A percentile compares a stretch with the other conserved stretches of the same genome.
These are phyloP conservation scores for Yamadazyma taylorii DNA, from an alignment of 1,139 yeast species.

Conservation along the genomic window DNA sequence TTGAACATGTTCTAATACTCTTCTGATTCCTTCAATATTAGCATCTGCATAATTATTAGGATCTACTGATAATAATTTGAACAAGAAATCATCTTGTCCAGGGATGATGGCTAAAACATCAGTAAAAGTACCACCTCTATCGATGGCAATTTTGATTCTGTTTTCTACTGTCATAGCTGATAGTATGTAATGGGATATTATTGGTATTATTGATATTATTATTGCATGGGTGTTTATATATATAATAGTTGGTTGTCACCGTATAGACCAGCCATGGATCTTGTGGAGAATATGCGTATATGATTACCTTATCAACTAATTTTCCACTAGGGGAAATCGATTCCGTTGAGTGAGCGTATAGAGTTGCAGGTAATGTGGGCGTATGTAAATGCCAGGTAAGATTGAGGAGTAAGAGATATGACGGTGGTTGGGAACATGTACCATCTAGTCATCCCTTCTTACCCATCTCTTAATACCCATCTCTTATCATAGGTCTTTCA, in stretches of 20 bases:
- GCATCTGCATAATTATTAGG: slow-evolving; percentile 22
- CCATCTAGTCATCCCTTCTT: no score
- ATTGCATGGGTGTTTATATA: no score
- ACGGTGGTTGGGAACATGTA: no score
- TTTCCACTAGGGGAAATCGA: neutral
- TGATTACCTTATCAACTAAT: slow-evolving; percentile 1
- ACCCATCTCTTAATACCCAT: no score
- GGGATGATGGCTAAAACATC: slow-evolving; percentile 18
- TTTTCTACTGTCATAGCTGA: slow-evolving; percentile 8
- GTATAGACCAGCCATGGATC: neutral
- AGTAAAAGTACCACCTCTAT: slow-evolving; percentile 24
- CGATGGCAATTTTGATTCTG: slow-evolving; percentile 17
- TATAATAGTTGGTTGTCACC: no score
- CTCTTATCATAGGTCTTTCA: no score
- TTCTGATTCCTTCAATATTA: slow-evolving; percentile 22
- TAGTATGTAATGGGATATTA: no score
- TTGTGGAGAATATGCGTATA: neutral
- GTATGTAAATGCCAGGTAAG: no score
- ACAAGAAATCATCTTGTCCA: slow-evolving; percentile 15
- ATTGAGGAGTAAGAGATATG: no score
- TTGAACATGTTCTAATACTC: slow-evolving; percentile 18
- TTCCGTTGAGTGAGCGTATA: slow-evolving; percentile 1
- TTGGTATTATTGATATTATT: no score
- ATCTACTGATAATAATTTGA: slow-evolving; percentile 22
- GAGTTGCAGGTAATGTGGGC: no score